Base-by-base conservation (phyloP, 768 basidiomycete genomes). In the Grammothele lineata region DNA sequence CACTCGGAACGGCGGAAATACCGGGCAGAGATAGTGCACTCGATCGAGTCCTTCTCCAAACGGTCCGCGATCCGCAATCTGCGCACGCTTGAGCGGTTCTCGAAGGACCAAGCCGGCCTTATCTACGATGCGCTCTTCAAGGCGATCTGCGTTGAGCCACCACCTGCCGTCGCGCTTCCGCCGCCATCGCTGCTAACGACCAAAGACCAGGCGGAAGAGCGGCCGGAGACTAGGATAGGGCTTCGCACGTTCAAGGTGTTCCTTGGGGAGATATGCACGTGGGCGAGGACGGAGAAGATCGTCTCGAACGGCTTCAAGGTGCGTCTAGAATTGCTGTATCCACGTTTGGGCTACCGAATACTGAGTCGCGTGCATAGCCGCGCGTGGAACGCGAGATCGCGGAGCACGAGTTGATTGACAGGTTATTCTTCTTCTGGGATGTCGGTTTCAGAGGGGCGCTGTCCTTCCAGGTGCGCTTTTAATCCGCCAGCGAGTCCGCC, bases 371-470 rank as follows among this genome's bases (percentile, higher is more conserved):
- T 4, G 18, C 3, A 30, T 59, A 91, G 88, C 84, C 89, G 79
- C 83, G 96, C 40, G 71, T 92, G 19, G 92, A 96, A 59, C 78
- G 89, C 40, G 80, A 84, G 58, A 76, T 95, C n/a, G 92, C 92
- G 26, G 96, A 99, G 51, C 96, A 98, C 58, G 94, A 96, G 58
- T 76, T 99, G 48, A 89, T 98, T 45, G 92, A 97, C 59, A 74
- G 93, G 19, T 66, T 99, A 40, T 99, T 96, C 70, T 92, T 76
- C 69, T 92, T 90, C 60, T 99, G 95, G 95, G 96, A 99, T 68
- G 77, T 71, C 2, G 77, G 83, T 17, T 80, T 77, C 62, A 71
- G 77, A 48, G 95, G 94, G 0, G 85, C 93, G 1, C 66, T 99
- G 33, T 92, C 92, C 4, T 85, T 95, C 66, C 92, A 95, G 74